Evolutionary conservation across 129 eudicot genomes (phyloP).

Genomic region (Artemisia argyi): DNA sequence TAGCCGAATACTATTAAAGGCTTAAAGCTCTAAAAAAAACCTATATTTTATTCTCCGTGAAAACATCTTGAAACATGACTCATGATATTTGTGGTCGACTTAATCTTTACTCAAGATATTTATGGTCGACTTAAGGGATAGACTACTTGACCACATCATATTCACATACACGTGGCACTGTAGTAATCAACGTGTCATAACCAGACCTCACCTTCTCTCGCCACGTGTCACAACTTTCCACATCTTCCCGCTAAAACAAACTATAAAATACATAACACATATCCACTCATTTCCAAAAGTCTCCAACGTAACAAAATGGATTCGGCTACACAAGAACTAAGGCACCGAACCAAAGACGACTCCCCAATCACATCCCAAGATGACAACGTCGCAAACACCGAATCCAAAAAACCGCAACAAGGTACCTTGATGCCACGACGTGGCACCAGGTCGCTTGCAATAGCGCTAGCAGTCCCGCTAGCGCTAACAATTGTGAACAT

Average conservation of each 20-base stretch:
- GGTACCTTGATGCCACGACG: slow-evolving; percentile 52
- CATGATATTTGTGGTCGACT: neutral
- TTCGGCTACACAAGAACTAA: slow-evolving; percentile 40
- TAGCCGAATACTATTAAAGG: too few relatives aligned
- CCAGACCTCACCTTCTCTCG: neutral
- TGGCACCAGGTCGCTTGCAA: slow-evolving; percentile 59
- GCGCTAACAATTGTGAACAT: slow-evolving; percentile 54
- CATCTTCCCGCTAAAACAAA: slow-evolving; percentile 16
- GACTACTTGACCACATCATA: neutral
- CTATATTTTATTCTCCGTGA: too few relatives aligned
- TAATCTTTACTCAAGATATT: neutral
- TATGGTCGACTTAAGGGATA: neutral
- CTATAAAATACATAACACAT: neutral
- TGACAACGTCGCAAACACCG: neutral
- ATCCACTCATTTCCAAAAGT: neutral
- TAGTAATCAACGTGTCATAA: slow-evolving; percentile 31
- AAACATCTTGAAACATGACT: too few relatives aligned
- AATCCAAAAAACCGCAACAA: neutral
- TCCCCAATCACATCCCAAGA: neutral
- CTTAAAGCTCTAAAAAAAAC: too few relatives aligned
- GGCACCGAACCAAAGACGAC: slow-evolving; percentile 42
- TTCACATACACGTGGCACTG: slow-evolving; percentile 26
- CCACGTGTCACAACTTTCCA: slow-evolving; percentile 35
- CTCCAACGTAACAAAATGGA: slow-evolving; percentile 16
- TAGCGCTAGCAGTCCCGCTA: slow-evolving; percentile 64